Evolutionary conservation across 2,329 filamentous ascomycete species (phyloP).

Genomic region (Celoporthe dispersa): DNA sequence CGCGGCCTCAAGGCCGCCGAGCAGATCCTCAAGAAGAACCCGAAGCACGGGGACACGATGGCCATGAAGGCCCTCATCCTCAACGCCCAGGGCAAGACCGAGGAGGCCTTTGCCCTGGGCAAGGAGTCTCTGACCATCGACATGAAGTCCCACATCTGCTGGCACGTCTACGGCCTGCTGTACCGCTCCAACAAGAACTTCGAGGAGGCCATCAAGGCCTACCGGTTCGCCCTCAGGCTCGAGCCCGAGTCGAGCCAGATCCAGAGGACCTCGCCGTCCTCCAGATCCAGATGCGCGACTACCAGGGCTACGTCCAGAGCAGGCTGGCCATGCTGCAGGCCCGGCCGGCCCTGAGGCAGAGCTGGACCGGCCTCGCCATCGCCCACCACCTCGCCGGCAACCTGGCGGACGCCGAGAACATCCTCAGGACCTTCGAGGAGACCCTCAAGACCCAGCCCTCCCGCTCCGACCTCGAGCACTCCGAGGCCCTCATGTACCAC

Average conservation of each 20-base stretch:
- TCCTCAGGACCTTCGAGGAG: slow-evolving; percentile 89
- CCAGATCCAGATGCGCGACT: slow-evolving; percentile 96
- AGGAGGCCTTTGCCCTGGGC: slow-evolving; percentile 91
- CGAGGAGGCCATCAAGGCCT: slow-evolving; percentile 98
- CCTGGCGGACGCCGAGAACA: slow-evolving; percentile 83
- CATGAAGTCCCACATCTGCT: slow-evolving; percentile 99
- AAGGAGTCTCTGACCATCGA: slow-evolving; percentile 92
- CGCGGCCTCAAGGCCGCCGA: slow-evolving; percentile 91
- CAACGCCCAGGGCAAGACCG: slow-evolving; percentile 87
- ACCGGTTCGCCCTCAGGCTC: slow-evolving; percentile 90
- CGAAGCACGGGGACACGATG: slow-evolving; percentile 96
- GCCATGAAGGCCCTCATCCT: slow-evolving; percentile 99
- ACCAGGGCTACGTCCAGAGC: slow-evolving; percentile 89
- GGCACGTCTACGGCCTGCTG: slow-evolving; percentile 96
- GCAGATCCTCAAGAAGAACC: slow-evolving; percentile 92
- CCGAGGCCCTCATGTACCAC: slow-evolving; percentile 93
- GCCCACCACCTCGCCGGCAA: slow-evolving; percentile 91
- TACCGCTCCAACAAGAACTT: slow-evolving; percentile 97
- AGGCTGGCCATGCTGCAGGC: slow-evolving; percentile 85
- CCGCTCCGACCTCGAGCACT: slow-evolving; percentile 85
- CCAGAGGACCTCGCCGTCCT: slow-evolving; percentile 90
- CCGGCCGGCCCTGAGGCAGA: slow-evolving; percentile 80
- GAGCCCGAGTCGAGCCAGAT: slow-evolving; percentile 96
- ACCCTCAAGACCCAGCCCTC: slow-evolving; percentile 82
- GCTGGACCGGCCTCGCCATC: slow-evolving; percentile 96